phyloP scores from a whole-genome alignment of 768 basidiomycete genomes.

The Hygrophorus pudorinus region DNA sequence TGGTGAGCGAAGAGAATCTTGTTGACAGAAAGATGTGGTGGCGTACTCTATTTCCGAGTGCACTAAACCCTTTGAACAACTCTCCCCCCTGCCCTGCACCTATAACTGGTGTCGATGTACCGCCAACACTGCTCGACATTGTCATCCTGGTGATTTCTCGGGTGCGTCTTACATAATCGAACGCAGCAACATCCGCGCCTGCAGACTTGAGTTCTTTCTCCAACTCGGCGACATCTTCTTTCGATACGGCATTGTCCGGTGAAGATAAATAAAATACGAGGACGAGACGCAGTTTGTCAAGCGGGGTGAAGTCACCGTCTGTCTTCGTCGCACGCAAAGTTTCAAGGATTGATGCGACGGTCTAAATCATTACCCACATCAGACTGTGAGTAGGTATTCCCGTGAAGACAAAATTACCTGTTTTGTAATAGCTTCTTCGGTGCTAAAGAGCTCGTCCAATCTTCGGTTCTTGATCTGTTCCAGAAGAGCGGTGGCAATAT shows the following conservation, averaged over 20 bases:
- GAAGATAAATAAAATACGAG: slow-evolving; percentile 93
- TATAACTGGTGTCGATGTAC: slow-evolving; percentile 58
- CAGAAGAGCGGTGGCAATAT: slow-evolving; percentile 90
- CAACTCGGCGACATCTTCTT: slow-evolving; percentile 82
- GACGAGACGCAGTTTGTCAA: slow-evolving; percentile 88
- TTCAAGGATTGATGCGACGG: slow-evolving; percentile 72
- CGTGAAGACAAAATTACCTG: slow-evolving; percentile 39
- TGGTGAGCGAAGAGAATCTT: not conserved
- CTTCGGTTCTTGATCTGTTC: slow-evolving; percentile 94
- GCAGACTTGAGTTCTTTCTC: slow-evolving; percentile 78
- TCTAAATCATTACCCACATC: slow-evolving; percentile 28
- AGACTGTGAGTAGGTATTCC: not conserved
- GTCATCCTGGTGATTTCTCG: slow-evolving; percentile 93
- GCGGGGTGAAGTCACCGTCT: slow-evolving; percentile 54
- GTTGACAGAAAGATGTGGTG: not conserved
- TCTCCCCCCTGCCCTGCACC: slow-evolving; percentile 60
- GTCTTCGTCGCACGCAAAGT: slow-evolving; percentile 68
- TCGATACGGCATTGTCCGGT: slow-evolving; percentile 68
- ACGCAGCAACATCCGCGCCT: slow-evolving; percentile 72
- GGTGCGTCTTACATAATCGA: slow-evolving; percentile 88
- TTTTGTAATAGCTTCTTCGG: slow-evolving; percentile 83
- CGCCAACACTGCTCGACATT: slow-evolving; percentile 43
- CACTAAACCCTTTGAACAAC: slow-evolving; percentile 89
- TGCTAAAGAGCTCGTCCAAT: slow-evolving; percentile 94
- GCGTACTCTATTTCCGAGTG: slow-evolving; percentile 73